These are phyloP conservation scores for Calonectria multiphialidica DNA, from an alignment of 2,329 filamentous ascomycete genomes.

Conservation along the genomic window DNA sequence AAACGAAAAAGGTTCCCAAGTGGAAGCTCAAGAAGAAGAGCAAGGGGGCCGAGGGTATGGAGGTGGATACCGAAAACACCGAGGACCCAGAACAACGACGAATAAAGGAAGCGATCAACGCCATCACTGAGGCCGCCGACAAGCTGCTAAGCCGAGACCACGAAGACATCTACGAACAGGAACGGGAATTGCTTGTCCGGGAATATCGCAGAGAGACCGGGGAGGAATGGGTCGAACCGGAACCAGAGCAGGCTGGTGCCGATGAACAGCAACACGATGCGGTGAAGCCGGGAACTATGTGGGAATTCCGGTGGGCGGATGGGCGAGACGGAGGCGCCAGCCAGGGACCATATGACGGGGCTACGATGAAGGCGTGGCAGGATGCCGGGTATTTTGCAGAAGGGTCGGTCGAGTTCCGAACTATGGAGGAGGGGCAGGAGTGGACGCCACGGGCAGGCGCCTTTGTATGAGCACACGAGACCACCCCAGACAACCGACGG, in stretches of 20 bases:
- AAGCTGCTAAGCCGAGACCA: slow-evolving; percentile 86
- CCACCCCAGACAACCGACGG: slow-evolving; percentile 28
- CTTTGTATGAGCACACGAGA: slow-evolving; percentile 59
- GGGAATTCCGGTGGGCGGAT: slow-evolving; percentile 95
- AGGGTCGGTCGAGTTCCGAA: slow-evolving; percentile 81
- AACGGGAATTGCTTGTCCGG: slow-evolving; percentile 85
- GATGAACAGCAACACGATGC: slow-evolving; percentile 32
- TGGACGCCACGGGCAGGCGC: slow-evolving; percentile 63
- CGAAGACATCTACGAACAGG: slow-evolving; percentile 91
- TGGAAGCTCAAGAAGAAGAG: slow-evolving; percentile 79
- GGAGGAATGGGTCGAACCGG: slow-evolving; percentile 80
- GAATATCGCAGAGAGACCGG: slow-evolving; percentile 89
- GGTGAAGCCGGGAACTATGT: slow-evolving; percentile 55
- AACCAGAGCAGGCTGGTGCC: slow-evolving; percentile 46
- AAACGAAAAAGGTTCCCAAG: slow-evolving; percentile 70
- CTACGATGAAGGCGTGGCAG: slow-evolving; percentile 92
- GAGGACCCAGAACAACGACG: slow-evolving; percentile 77
- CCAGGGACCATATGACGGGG: slow-evolving; percentile 89
- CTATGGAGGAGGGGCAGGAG: slow-evolving; percentile 63
- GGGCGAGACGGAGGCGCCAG: slow-evolving; percentile 81
- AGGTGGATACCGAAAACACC: slow-evolving; percentile 68
- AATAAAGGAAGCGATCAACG: slow-evolving; percentile 80
- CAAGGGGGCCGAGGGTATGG: slow-evolving; percentile 71
- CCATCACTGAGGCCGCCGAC: slow-evolving; percentile 91
- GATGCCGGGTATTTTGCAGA: slow-evolving; percentile 90